Conservation (phyloP, 1,284 basidiomycete species). For the Apiotrichum brassicae region DNA sequence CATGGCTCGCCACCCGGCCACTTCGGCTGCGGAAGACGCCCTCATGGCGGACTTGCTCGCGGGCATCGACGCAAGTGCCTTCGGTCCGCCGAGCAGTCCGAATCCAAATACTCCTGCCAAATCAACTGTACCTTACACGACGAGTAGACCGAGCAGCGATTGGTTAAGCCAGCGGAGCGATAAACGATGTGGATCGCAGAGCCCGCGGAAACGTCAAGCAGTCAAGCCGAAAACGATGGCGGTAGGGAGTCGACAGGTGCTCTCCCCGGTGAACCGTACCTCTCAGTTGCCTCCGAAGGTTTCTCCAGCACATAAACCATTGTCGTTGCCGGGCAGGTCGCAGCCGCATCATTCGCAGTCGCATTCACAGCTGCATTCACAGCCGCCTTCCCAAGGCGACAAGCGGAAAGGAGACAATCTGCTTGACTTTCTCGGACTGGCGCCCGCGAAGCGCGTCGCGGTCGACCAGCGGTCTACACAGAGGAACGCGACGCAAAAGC, state of each 20-base stretch:
- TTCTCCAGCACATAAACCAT: too few species aligned
- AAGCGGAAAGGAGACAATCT: not conserved
- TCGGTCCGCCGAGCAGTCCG: slow-evolving; percentile 17
- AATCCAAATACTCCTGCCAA: too few species aligned
- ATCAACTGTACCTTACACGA: too few species aligned
- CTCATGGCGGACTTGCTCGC: slow-evolving; percentile 42
- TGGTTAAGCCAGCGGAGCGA: too few species aligned
- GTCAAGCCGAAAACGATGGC: not conserved
- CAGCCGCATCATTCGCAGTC: not conserved
- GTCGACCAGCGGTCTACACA: not conserved
- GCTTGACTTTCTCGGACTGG: slow-evolving; percentile 1
- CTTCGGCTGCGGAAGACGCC: slow-evolving; percentile 27
- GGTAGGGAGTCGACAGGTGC: not conserved
- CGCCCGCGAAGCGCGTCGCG: slow-evolving; percentile 2
- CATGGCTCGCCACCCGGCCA: too few species aligned
- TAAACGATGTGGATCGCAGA: too few species aligned
- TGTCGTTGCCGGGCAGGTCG: too few species aligned
- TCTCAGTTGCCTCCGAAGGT: not conserved
- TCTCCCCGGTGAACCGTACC: slow-evolving; percentile 11
- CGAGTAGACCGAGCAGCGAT: too few species aligned
- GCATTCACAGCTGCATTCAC: too few species aligned
- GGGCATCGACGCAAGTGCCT: slow-evolving; percentile 41
- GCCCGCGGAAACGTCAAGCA: too few species aligned
- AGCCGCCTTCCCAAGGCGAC: too few species aligned
- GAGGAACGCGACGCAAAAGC: not conserved